A percentile compares a stretch with the other conserved stretches of the same genome.
phyloP scores from a whole-genome alignment of 805 yeast species.

The Metahyphopichia silvanorum region DNA sequence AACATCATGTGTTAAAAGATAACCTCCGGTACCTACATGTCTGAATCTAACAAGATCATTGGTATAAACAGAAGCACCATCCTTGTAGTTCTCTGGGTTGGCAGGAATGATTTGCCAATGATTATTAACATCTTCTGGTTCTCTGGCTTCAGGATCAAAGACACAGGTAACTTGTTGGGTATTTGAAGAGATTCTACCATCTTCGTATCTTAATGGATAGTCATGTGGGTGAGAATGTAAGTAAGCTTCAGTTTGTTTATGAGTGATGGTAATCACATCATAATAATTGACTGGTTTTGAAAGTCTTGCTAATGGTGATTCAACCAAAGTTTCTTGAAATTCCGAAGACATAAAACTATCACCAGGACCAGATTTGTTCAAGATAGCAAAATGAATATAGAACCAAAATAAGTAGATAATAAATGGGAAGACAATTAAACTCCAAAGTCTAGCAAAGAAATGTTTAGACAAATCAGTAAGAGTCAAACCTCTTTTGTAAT shows the following conservation, averaged over 20 bases:
- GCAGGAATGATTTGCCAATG: conserved; percentile 85
- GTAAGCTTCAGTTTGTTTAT: conserved; percentile 72
- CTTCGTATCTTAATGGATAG: conserved; percentile 92
- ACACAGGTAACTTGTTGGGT: conserved; percentile 90
- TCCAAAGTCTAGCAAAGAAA: conserved; percentile 66
- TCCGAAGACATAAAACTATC: conserved; percentile 92
- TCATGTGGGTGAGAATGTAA: conserved; percentile 76
- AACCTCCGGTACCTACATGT: conserved; percentile 80
- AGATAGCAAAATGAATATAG: conserved; percentile 80
- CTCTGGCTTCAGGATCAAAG: conserved; percentile 32
- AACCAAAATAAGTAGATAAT: conserved; percentile 84
- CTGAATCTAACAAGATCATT: conserved; percentile 75
- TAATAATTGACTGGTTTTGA: conserved; percentile 71
- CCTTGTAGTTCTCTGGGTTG: conserved; percentile 33
- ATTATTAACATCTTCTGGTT: conserved; percentile 55
- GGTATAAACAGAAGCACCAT: conserved; percentile 53
- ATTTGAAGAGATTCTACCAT: conserved; percentile 91
- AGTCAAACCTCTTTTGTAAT: conserved; percentile 63
- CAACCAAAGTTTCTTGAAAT: conserved; percentile 89
- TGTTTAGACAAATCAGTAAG: conserved; percentile 60
- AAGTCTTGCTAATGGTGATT: conserved; percentile 69
- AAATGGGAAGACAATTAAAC: conserved; percentile 78
- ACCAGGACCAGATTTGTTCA: conserved; percentile 91
- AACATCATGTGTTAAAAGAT: conserved; percentile 86
- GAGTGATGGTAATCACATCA: conserved; percentile 75